These are phyloP conservation scores for Aspergillus sp. DNA, from an alignment of 2,329 filamentous ascomycete genomes.

Conservation along the genomic window DNA sequence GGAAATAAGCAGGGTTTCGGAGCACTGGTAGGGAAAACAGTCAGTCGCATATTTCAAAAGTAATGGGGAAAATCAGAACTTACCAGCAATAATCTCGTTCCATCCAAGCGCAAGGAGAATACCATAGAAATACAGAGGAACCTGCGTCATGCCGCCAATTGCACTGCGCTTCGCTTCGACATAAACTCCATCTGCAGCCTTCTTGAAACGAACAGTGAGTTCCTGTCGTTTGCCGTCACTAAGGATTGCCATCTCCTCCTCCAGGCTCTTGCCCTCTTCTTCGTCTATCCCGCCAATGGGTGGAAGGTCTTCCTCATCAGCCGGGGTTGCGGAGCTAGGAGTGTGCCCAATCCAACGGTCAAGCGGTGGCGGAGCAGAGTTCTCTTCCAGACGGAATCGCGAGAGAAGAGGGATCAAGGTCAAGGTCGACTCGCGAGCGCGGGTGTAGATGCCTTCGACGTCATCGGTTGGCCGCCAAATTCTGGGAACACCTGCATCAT, in stretches of 20 bases:
- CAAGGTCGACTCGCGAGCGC: conserved; percentile 85
- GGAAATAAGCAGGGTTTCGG: conserved; percentile 87
- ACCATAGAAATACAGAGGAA: conserved; percentile 92
- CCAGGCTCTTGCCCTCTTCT: conserved; percentile 86
- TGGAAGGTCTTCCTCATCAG: conserved; percentile 82
- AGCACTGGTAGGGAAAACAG: conserved; percentile 57
- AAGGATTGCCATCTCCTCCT: conserved; percentile 95
- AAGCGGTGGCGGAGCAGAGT: conserved; percentile 73
- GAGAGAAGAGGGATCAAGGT: conserved; percentile 85
- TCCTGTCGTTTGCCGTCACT: conserved; percentile 87
- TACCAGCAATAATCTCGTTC: conserved; percentile 96
- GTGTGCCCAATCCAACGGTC: conserved; percentile 76
- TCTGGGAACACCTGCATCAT: conserved; percentile 86
- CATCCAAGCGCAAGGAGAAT: conserved; percentile 87
- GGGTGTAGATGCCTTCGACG: conserved; percentile 92
- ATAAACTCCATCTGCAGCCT: conserved; percentile 95
- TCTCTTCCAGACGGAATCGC: conserved; percentile 72
- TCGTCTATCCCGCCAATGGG: conserved; percentile 94
- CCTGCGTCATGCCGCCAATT: conserved; percentile 89
- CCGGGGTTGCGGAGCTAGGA: conserved; percentile 67
- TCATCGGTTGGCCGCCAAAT: conserved; percentile 97
- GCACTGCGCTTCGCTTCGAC: conserved; percentile 96
- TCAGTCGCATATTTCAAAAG: background rate
- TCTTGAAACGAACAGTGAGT: conserved; percentile 92
- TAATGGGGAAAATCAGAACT: conserved; percentile 32